Base-by-base conservation (phyloP, 139 green algal species). In the Picochlorum sp. region DNA sequence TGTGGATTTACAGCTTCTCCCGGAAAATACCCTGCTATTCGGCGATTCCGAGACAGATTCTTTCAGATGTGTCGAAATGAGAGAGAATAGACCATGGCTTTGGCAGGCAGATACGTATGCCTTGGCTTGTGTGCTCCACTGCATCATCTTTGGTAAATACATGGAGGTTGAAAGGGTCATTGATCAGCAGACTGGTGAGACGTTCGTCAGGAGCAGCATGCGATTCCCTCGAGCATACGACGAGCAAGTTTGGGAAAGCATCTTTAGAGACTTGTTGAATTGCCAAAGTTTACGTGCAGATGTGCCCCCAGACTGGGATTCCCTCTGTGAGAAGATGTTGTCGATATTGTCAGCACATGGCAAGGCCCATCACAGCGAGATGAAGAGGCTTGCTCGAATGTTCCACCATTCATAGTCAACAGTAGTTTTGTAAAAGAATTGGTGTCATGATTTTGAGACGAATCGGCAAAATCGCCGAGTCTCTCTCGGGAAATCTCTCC, bases 1-100 rank as follows among this genome's bases (percentile, higher is more conserved):
- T 9, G 55, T 84, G 13, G 77, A 84, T 56, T 62, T 81, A 23
- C 62, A 77, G 13, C 55, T 84, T 34, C 77, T 84, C 45, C 66
- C 77, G 4, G 6, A 57, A 3, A 60, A 60, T 18, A 45, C 67
- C 3, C 10, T 57, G 28, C 71, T 83, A 34, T 68, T 6, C 34
- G 72, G 62, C 3, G 72, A 76, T 20, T 72, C 31, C 14, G 41
- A 50, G 14, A 81, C 75, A 20, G 75, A 81, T 26, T 44, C 65
- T 38, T 82, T 82, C 41, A 70, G 75, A 9, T 82, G 75, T 44
- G 73, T 83, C 34, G 68, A 83, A 65, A 83, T 81, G 73, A 71
- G 77, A 66, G 68, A 83, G 44, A 38, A 41, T 9, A 26, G 23
- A 26, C 49, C 63, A 45, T 81, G 73, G 76, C 34, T 69, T 37